Evolutionary conservation across 78 protist genomes (phyloP).

Genomic region (Polysphondylium violaceum): DNA sequence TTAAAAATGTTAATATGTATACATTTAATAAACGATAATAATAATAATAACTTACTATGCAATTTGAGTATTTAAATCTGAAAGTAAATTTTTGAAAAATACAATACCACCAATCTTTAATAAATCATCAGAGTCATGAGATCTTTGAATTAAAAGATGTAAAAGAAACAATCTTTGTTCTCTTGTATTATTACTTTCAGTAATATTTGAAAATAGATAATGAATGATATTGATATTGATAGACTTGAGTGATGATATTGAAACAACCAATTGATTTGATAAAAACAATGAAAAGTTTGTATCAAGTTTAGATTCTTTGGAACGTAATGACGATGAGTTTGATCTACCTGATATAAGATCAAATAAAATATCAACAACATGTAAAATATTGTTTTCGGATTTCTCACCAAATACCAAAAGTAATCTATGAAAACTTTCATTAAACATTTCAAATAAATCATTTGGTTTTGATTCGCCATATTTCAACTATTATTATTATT

Average conservation of each 20-base stretch:
- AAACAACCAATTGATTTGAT: slow-evolving; percentile 57
- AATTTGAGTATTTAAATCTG: slow-evolving; percentile 40
- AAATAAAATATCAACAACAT: slow-evolving; percentile 46
- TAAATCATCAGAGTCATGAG: slow-evolving; percentile 38
- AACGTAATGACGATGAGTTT: slow-evolving; percentile 14
- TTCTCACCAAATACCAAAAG: slow-evolving; percentile 41
- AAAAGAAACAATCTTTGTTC: slow-evolving; percentile 57
- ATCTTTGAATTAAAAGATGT: slow-evolving; percentile 47
- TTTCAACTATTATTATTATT: neutral
- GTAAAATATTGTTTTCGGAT: slow-evolving; percentile 27
- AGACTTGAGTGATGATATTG: slow-evolving; percentile 17
- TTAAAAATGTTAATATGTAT: neutral
- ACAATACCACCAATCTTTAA: slow-evolving; percentile 56
- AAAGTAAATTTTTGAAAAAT: slow-evolving; percentile 48
- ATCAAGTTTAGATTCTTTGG: slow-evolving; percentile 35
- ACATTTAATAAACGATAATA: neutral
- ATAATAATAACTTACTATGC: slow-evolving; percentile 42
- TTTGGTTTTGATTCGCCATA: slow-evolving; percentile 33
- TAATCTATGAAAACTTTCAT: slow-evolving; percentile 47
- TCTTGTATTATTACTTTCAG: neutral
- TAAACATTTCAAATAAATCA: slow-evolving; percentile 61
- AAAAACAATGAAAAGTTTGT: slow-evolving; percentile 68
- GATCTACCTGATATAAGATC: slow-evolving; percentile 52
- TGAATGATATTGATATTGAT: slow-evolving; percentile 54
- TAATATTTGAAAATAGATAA: slow-evolving; percentile 37